A percentile compares a stretch with the other conserved stretches of the same genome.
Conservation (phyloP, 208 protist genomes). For the Leishmania lainsoni region DNA sequence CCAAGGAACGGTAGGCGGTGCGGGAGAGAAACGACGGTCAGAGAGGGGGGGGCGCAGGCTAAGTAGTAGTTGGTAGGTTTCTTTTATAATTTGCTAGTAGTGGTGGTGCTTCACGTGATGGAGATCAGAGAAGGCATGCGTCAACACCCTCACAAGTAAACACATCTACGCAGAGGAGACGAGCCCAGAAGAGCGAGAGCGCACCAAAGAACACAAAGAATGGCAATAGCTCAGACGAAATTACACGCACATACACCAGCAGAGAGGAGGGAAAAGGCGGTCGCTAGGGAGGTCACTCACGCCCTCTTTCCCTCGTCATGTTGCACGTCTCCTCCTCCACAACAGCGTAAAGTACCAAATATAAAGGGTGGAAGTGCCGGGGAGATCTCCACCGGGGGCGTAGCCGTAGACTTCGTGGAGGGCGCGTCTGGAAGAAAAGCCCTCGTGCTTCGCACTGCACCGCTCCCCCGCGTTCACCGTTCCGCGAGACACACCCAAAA, state of each 20-base stretch:
- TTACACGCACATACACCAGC: neutral
- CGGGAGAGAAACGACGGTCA: neutral
- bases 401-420: neutral
- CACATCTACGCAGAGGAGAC: neutral
- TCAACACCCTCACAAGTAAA: neutral
- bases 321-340: neutral
- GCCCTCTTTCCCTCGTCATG: neutral
- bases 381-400: neutral
- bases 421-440: too few relatives aligned
- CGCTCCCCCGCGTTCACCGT: too few relatives aligned
- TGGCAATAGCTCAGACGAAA: neutral
- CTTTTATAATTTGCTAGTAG: neutral
- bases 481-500: neutral
- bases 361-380: neutral
- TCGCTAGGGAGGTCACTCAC: neutral
- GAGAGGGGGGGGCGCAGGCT: neutral
- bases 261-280: neutral
- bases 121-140: neutral
- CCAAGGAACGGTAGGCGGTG: neutral
- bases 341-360: neutral
- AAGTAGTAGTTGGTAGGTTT: neutral
- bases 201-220: neutral
- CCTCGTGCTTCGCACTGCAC: too few relatives aligned
- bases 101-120: neutral
- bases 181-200: neutral